phyloP scores from a whole-genome alignment of 768 basidiomycete species.

The Calocybe gangraenosa region DNA sequence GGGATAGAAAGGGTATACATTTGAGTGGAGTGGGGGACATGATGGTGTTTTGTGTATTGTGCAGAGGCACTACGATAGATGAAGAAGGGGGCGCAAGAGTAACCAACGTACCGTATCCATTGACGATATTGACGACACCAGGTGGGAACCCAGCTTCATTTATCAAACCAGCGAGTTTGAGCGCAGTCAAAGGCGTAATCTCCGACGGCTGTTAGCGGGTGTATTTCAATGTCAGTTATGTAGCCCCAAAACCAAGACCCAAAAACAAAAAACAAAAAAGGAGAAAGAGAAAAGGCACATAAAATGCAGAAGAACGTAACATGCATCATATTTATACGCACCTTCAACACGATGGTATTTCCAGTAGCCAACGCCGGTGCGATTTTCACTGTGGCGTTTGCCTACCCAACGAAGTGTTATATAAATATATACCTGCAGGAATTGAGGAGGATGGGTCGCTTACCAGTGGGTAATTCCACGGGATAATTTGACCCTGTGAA shows the following conservation, averaged over 20 bases:
- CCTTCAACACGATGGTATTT: constrained; percentile 55
- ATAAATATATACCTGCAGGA: not conserved
- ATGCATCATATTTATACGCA: not conserved
- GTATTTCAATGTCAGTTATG: too few species aligned
- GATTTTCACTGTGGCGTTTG: constrained; percentile 23
- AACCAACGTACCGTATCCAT: constrained; percentile 42
- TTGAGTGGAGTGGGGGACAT: too few species aligned
- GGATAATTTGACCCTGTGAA: not conserved
- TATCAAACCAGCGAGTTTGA: constrained; percentile 44
- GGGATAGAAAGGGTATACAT: too few species aligned
- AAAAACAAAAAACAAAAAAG: too few species aligned
- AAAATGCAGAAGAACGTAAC: too few species aligned
- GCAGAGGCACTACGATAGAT: too few species aligned
- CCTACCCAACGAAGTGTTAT: constrained; percentile 2
- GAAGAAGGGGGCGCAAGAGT: constrained; percentile 13
- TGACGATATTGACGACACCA: constrained; percentile 65
- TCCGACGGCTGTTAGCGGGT: constrained; percentile 46
- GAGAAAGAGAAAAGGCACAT: too few species aligned
- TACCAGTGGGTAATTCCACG: not conserved
- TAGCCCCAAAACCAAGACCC: too few species aligned
- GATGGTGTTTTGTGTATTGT: too few species aligned
- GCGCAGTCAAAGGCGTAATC: constrained; percentile 56
- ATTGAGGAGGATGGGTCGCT: not conserved
- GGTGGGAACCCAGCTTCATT: constrained; percentile 64
- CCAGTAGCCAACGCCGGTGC: constrained; percentile 35